Conservation (phyloP, 108 stramenopile species). For the Mediolabrus comicus region DNA sequence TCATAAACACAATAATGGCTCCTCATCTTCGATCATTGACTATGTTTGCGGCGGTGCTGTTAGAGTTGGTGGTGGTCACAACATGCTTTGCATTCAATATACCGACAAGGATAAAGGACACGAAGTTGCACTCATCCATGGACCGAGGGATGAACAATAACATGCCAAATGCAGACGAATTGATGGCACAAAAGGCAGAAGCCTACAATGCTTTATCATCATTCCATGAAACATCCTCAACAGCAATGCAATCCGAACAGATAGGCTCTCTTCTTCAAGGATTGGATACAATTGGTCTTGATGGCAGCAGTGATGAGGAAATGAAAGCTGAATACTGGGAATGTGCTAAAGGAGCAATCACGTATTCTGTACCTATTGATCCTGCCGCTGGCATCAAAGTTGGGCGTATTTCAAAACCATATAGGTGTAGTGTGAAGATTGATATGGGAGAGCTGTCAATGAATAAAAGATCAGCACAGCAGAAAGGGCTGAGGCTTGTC, state of each 20-base stretch:
- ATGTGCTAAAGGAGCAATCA: slow-evolving; percentile 61
- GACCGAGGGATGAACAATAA: not conserved
- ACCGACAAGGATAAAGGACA: not conserved
- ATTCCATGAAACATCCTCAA: slow-evolving; percentile 31
- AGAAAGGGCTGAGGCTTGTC: slow-evolving; percentile 21
- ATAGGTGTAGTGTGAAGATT: slow-evolving; percentile 50
- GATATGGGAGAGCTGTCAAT: slow-evolving; percentile 21
- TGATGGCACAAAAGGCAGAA: slow-evolving; percentile 38
- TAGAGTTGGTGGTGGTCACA: not conserved
- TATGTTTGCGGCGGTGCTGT: not conserved
- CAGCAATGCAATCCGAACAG: not conserved
- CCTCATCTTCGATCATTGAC: not conserved
- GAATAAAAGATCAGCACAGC: not conserved
- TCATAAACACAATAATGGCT: not conserved
- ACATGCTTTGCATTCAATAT: not conserved
- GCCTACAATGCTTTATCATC: slow-evolving; percentile 41
- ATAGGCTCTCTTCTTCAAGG: not conserved
- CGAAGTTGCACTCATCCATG: not conserved
- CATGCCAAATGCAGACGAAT: slow-evolving; percentile 26
- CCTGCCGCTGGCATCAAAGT: slow-evolving; percentile 68
- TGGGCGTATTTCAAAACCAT: slow-evolving; percentile 51
- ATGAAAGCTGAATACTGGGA: slow-evolving; percentile 22
- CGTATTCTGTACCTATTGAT: slow-evolving; percentile 66
- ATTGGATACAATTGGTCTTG: not conserved
- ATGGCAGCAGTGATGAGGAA: slow-evolving; percentile 4